Evolutionary conservation across 2,329 filamentous ascomycete species (phyloP), one percentile per base, ranked within the genome.

Genomic region (Xylaria sp.): DNA sequence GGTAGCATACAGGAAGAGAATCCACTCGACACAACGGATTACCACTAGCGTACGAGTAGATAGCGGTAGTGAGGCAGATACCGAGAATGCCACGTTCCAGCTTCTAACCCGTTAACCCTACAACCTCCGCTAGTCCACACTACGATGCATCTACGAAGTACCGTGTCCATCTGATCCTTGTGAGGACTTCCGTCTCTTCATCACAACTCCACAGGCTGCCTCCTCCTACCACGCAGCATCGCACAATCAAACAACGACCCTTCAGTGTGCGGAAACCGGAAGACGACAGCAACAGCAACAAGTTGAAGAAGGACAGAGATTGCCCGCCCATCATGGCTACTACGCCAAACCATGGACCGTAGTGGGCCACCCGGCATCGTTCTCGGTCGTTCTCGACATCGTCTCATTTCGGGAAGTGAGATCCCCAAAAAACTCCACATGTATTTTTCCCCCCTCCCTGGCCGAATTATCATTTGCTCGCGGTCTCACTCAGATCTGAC

Each of bases 331-430:
- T 46, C 19, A 52, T 34, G 23, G 42, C 39, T 4, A 54, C 58
- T 59, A 58, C 60, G 60, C 58, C 59, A 59, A 55, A 59, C 52
- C 59, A 58, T 50, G 57, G 52, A 30, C 23, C 23, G 23, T 53
- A 57, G 56, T 57, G 62, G 59, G 56, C 62, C 62, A 30, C 61
- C 57, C 60, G 62, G 64, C 59, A 64, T 58, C 59, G 58, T 65
- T 59, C 60, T 64, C 64, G 62, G 64, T 63, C 55, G 55, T 63
- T 65, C 64, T 66, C 57, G 44, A 57, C 59, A 65, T 63, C 59
- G 63, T 63, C 61, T 63, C 61, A 66, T 66, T 66, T 66, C 64
- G 64, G 63, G 58, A 30, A 62, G 57, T 55, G 59, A 63, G 61
- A 63, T 63, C 59, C 23, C 23, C 23, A 30, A 5, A 30, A 30